Conservation (phyloP, 441 rosid genomes). For the Codiaeum variegatum region DNA sequence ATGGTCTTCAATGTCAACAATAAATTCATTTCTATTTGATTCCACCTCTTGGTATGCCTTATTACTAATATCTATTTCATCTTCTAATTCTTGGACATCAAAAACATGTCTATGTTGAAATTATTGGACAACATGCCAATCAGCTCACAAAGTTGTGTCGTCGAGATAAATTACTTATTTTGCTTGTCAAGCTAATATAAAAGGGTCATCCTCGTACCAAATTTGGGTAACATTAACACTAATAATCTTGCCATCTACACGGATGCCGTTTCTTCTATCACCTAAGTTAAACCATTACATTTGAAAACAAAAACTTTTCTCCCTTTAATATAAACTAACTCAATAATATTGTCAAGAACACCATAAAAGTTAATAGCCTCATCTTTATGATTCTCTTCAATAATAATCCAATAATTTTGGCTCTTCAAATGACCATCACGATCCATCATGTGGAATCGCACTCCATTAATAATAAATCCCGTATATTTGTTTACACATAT, state of each 20-base stretch:
- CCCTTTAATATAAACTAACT: background rate
- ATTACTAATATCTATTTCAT: background rate
- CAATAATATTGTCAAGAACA: background rate
- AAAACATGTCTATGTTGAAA: background rate
- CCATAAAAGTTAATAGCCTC: background rate
- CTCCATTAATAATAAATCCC: background rate
- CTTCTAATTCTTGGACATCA: background rate
- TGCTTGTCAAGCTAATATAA: background rate
- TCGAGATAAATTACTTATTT: background rate
- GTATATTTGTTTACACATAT: background rate
- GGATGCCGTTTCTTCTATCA: background rate
- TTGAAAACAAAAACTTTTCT: background rate
- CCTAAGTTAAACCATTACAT: background rate
- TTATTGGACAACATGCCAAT: background rate
- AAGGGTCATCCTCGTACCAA: conserved; percentile 1
- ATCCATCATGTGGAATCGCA: background rate
- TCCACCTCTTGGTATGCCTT: background rate
- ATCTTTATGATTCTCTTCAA: background rate
- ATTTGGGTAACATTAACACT: background rate
- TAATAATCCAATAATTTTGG: background rate
- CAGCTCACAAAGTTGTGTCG: background rate
- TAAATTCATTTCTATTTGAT: background rate
- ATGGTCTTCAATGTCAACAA: background rate
- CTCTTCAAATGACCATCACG: background rate
- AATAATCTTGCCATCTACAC: background rate